phyloP scores from a whole-genome alignment of 2,329 filamentous ascomycete genomes.

The Beauveria caledonica region DNA sequence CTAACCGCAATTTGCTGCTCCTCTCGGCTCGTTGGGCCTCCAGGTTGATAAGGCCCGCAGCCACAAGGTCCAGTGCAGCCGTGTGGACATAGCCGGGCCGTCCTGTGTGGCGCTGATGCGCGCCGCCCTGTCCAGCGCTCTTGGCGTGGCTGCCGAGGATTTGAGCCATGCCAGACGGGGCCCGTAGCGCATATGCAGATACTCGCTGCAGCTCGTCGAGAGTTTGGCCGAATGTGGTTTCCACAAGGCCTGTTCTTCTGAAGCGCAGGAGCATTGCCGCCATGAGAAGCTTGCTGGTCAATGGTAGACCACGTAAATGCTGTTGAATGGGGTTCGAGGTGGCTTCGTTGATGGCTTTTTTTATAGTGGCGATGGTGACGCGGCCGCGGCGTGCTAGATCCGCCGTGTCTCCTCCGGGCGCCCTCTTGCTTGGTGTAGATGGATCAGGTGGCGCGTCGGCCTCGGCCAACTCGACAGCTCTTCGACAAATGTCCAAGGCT shows the following conservation, averaged over 20 bases:
- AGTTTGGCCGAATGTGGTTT: slow-evolving; percentile 83
- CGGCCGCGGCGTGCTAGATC: slow-evolving; percentile 31
- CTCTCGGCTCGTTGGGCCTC: slow-evolving; percentile 76
- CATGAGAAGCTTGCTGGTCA: slow-evolving; percentile 78
- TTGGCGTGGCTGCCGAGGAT: slow-evolving; percentile 25
- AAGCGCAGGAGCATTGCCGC: slow-evolving; percentile 72
- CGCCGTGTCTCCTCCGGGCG: slow-evolving; percentile 20
- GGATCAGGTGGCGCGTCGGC: slow-evolving; percentile 48
- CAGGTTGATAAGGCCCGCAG: slow-evolving; percentile 79
- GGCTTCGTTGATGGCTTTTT: slow-evolving; percentile 89
- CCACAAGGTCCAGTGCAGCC: slow-evolving; percentile 75
- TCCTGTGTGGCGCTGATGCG: slow-evolving; percentile 22
- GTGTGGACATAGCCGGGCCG: slow-evolving; percentile 45
- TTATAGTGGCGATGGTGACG: slow-evolving; percentile 89
- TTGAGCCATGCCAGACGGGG: slow-evolving; percentile 29
- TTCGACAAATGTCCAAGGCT: slow-evolving; percentile 87
- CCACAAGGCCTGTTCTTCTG: slow-evolving; percentile 73
- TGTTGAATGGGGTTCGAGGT: slow-evolving; percentile 89
- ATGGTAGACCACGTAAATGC: slow-evolving; percentile 72
- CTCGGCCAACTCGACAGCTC: slow-evolving; percentile 92
- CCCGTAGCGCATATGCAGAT: slow-evolving; percentile 25
- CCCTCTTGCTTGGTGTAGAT: slow-evolving; percentile 54
- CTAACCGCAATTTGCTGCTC: slow-evolving; percentile 76
- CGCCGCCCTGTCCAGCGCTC: slow-evolving; percentile 16
- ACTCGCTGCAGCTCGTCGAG: slow-evolving; percentile 60